Percentiles rank a stretch among this genome's conserved stretches.
Conservation (phyloP, 2,329 filamentous ascomycete species). For the Botrytis medusae region DNA sequence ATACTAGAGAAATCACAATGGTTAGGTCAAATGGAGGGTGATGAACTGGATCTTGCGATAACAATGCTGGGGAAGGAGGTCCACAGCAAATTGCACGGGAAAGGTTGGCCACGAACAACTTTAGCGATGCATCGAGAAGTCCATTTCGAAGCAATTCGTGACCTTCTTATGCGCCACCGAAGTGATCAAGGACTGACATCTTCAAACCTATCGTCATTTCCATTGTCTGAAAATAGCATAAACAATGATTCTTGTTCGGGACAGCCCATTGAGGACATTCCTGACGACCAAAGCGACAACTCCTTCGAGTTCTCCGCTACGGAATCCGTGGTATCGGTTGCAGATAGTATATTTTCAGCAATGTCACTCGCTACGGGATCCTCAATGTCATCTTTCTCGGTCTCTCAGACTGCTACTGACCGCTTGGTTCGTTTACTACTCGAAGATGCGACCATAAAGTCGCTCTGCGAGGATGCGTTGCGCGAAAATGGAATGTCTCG, state of each 20-base stretch:
- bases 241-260: neutral
- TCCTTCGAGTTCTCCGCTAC: conserved; percentile 7
- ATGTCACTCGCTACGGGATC: conserved; percentile 15
- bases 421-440: conserved; percentile 24
- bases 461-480: conserved; percentile 20
- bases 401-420: conserved; percentile 21
- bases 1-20: neutral
- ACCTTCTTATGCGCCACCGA: neutral
- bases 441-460: conserved; percentile 17
- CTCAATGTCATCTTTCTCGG: conserved; percentile 24
- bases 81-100: neutral
- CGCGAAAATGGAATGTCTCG: neutral
- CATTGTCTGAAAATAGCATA: neutral
- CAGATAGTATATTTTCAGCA: conserved; percentile 24
- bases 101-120: neutral
- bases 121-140: neutral
- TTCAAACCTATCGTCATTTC: neutral
- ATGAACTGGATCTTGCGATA: neutral
- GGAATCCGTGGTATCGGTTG: conserved; percentile 20
- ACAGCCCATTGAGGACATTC: neutral
- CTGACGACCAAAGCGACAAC: conserved; percentile 1
- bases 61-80: neutral
- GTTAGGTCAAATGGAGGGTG: neutral
- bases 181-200: neutral
- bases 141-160: neutral